phyloP scores from a whole-genome alignment of 2,329 filamentous ascomycete species.

The Arthrinium phaeospermum region DNA sequence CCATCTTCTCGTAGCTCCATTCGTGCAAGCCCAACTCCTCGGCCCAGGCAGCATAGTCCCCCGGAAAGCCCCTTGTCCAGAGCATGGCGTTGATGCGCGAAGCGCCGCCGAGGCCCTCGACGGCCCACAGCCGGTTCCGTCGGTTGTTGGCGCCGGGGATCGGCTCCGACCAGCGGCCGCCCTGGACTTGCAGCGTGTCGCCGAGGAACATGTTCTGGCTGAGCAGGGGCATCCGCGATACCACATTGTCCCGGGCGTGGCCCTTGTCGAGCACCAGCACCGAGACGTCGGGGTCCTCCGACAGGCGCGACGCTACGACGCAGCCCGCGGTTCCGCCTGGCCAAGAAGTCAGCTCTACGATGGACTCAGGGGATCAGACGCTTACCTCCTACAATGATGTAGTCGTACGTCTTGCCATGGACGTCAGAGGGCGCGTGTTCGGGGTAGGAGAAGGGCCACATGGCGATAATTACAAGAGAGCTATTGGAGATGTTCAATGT shows the following conservation, averaged over 20 bases:
- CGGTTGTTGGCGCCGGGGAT: constrained; percentile 29
- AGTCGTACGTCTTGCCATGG: constrained; percentile 45
- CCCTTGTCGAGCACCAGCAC: constrained; percentile 47
- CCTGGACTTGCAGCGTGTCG: constrained; percentile 32
- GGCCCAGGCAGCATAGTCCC: constrained; percentile 38
- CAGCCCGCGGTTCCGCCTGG: constrained; percentile 54
- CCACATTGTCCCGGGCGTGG: constrained; percentile 34
- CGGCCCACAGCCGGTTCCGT: constrained; percentile 30
- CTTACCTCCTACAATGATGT: constrained; percentile 49
- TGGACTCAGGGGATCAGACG: background rate
- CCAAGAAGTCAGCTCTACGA: too few species aligned
- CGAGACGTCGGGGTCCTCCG: constrained; percentile 41
- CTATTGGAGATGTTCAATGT: too few species aligned
- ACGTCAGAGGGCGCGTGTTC: constrained; percentile 30
- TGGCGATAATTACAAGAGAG: background rate
- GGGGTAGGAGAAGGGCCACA: constrained; percentile 39
- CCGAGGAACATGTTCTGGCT: constrained; percentile 33
- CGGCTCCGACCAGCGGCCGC: constrained; percentile 35
- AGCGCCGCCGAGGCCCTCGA: constrained; percentile 40
- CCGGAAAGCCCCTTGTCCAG: constrained; percentile 38
- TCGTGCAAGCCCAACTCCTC: constrained; percentile 36
- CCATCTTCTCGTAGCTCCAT: constrained; percentile 42
- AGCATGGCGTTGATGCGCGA: constrained; percentile 41
- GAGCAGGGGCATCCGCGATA: constrained; percentile 39
- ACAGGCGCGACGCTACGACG: constrained; percentile 51